phyloP scores from a whole-genome alignment of 306 rosid genomes.

The Cyclanthera cordifolia region DNA sequence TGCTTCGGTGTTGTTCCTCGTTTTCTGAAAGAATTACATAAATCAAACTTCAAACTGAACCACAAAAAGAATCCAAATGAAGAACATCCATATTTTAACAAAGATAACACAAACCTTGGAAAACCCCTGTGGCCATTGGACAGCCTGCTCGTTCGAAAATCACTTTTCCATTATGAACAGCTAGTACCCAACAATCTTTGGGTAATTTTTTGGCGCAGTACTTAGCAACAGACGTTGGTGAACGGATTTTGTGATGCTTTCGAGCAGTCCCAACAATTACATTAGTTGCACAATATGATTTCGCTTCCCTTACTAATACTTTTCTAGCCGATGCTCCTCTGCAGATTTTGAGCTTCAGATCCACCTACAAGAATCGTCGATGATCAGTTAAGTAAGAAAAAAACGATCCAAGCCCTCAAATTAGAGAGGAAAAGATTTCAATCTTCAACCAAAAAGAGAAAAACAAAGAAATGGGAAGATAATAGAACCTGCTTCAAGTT shows the following conservation, averaged over 20 bases:
- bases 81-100: not conserved
- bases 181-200: conserved; percentile 51
- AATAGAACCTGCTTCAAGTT: conserved; percentile 76
- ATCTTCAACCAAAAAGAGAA: not conserved
- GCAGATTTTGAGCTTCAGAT: conserved; percentile 82
- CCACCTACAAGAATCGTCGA: conserved; percentile 35
- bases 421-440: not conserved
- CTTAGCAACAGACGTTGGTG: conserved; percentile 69
- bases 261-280: conserved; percentile 63
- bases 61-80: not conserved
- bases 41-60: not conserved
- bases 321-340: conserved; percentile 62
- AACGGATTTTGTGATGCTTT: conserved; percentile 45
- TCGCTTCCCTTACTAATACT: conserved; percentile 71
- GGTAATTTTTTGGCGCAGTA: conserved; percentile 71
- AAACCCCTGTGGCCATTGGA: conserved; percentile 17
- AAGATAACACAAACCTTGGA: conserved; percentile 36
- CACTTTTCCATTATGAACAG: conserved; percentile 73
- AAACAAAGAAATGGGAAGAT: not conserved
- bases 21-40: conserved; percentile 30
- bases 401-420: too few relatives aligned
- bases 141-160: conserved; percentile 43
- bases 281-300: conserved; percentile 50
- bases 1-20: too few relatives aligned
- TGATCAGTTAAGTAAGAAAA: too few relatives aligned